These are phyloP conservation scores for Hypoxylon perforatum DNA, from an alignment of 495 filamentous ascomycete species.

Conservation along the genomic window DNA sequence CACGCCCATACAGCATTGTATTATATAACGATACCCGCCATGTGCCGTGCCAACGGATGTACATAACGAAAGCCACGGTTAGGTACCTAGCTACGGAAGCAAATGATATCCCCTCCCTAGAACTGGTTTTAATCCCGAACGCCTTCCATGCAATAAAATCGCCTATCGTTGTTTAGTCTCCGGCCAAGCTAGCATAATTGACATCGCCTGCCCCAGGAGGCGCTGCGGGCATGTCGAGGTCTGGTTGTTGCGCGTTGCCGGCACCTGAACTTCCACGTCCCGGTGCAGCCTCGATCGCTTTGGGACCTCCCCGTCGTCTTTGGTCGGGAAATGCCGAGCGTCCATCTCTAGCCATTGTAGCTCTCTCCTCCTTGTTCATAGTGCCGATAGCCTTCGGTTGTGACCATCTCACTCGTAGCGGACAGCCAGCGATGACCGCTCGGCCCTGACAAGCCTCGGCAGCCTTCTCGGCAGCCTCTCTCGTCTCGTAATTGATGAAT, in stretches of 20 bases:
- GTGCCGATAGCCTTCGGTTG: slow-evolving; percentile 89
- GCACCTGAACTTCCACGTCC: slow-evolving; percentile 35
- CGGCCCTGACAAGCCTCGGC: slow-evolving; percentile 87
- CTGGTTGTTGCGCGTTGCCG: slow-evolving; percentile 53
- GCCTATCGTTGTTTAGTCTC: slow-evolving; percentile 65
- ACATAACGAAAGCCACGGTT: slow-evolving; percentile 44
- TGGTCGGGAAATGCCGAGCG: slow-evolving; percentile 63
- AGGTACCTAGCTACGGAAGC: slow-evolving; percentile 9
- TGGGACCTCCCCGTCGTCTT: slow-evolving; percentile 38
- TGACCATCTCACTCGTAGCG: slow-evolving; percentile 89
- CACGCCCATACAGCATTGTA: slow-evolving; percentile 49
- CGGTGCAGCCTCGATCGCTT: slow-evolving; percentile 48
- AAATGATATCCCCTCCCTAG: slow-evolving; percentile 37
- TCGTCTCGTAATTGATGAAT: slow-evolving; percentile 90
- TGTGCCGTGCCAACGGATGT: slow-evolving; percentile 40
- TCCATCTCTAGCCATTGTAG: slow-evolving; percentile 78
- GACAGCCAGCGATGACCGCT: slow-evolving; percentile 84
- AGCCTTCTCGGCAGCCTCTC: slow-evolving; percentile 84
- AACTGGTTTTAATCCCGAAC: slow-evolving; percentile 58
- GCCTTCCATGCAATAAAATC: slow-evolving; percentile 46
- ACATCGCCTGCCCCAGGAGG: slow-evolving; percentile 87
- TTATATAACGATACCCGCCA: slow-evolving; percentile 47
- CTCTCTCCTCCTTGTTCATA: slow-evolving; percentile 83
- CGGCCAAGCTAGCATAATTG: slow-evolving; percentile 85
- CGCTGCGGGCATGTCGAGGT: slow-evolving; percentile 71